These are phyloP conservation scores for Schizopora paradoxa DNA, from an alignment of 1,284 basidiomycete species.

Conservation along the genomic window DNA sequence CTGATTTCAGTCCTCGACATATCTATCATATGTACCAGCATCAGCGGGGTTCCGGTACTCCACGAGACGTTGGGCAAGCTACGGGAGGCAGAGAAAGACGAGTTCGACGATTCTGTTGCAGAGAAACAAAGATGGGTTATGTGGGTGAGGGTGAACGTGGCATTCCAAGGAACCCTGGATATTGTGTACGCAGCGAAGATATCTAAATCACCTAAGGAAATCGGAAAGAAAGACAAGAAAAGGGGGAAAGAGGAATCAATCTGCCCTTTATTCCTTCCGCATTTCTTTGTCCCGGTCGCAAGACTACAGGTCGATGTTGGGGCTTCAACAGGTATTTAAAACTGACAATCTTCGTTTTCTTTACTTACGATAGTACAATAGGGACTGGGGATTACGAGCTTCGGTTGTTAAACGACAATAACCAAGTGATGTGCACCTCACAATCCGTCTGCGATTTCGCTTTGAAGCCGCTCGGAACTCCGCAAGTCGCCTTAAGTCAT, in stretches of 20 bases:
- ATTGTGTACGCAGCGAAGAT: slow-evolving; percentile 45
- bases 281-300: slow-evolving; percentile 61
- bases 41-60: slow-evolving; percentile 59
- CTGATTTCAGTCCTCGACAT: slow-evolving; percentile 33
- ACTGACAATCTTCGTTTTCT: too few species aligned
- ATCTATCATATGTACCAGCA: slow-evolving; percentile 50
- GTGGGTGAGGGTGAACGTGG: slow-evolving; percentile 59
- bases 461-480: slow-evolving; percentile 10
- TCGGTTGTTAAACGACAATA: neutral
- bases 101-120: slow-evolving; percentile 33
- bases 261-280: slow-evolving; percentile 52
- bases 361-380: slow-evolving; percentile 9
- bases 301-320: slow-evolving; percentile 58
- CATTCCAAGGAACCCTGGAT: slow-evolving; percentile 43
- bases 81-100: slow-evolving; percentile 33
- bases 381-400: neutral
- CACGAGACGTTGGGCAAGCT: slow-evolving; percentile 44
- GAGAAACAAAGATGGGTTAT: slow-evolving; percentile 50
- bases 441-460: slow-evolving; percentile 2
- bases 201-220: slow-evolving; percentile 21
- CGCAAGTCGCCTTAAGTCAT: slow-evolving; percentile 4
- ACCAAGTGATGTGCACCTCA: slow-evolving; percentile 3
- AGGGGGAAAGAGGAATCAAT: slow-evolving; percentile 29
- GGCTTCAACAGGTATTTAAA: slow-evolving; percentile 44
- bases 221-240: slow-evolving; percentile 21